Evolutionary conservation across 148 eudicot genomes (phyloP), one percentile per base, ranked within the genome.

Genomic region (Talinum fruticosum): DNA sequence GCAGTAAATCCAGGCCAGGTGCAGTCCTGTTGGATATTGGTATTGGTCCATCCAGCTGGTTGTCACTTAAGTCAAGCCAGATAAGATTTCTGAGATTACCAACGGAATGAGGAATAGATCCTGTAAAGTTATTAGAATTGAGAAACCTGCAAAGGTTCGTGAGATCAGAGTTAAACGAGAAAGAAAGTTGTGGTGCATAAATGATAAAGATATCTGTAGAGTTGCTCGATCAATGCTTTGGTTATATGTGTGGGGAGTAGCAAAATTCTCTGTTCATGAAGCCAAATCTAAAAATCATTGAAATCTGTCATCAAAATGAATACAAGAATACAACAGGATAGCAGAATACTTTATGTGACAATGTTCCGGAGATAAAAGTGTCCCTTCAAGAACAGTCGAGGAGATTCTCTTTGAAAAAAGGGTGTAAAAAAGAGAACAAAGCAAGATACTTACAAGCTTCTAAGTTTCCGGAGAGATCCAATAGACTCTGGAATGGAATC

Each of bases 1-100:
- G 69, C 80, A 92, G 90, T 87, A 87, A 72, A 75, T 92, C 93
- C 74, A 92, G 85, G 53, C 97, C 97, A 33, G 88, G 87, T 10
- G 80, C 32, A 71, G 82, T 80, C 68, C 51, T 84, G 76, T 34
- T 83, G 74, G 97, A 92, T 79, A 92, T 84, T 18, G 94, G 97
- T 45, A 92, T 77, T 19, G 83, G 49, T 81, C 97, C 97, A 41
- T 82, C 64, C 41, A 92, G 84, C 57, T 76, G 71, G 51, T 92
- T 92, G 74, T 90, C 86, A 61, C 93, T 87, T 69, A 92, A 79
- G 80, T 92, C 97, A 77, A 92, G 92, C 97, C 94, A 92, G 73
- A 82, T 64, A 30, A 90, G 88, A 18, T 90, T 87, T 49, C 81
- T 51, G 57, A 90, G 76, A 66, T 83, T 80, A 57, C 97, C 97